Conservation (phyloP, 768 basidiomycete genomes). For the Lactarius indigo region DNA sequence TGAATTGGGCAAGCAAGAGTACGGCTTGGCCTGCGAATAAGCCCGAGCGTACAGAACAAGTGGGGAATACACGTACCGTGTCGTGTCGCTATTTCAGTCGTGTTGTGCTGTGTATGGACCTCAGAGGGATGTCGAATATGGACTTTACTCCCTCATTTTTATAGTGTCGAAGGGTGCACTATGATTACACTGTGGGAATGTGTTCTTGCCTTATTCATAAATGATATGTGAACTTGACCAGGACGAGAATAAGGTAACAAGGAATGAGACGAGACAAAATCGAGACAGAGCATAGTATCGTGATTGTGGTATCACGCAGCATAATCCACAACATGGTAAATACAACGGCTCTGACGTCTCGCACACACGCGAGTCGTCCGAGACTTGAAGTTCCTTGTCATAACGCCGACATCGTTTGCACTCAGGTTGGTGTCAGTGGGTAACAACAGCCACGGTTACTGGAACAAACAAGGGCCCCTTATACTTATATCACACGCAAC, state of each 20-base stretch:
- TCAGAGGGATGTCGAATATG: neutral
- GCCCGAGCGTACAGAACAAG: neutral
- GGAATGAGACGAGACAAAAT: neutral
- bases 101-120: neutral
- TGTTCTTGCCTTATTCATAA: neutral
- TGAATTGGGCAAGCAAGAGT: neutral
- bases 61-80: neutral
- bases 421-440: neutral
- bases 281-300: neutral
- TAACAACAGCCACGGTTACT: neutral
- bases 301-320: neutral
- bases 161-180: neutral
- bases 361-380: neutral
- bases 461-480: neutral
- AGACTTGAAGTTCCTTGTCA: neutral
- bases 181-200: neutral
- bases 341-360: neutral
- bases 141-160: neutral
- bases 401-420: neutral
- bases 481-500: neutral
- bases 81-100: neutral
- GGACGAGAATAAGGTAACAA: constrained; percentile 4
- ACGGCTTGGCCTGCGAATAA: neutral
- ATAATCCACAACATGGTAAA: neutral
- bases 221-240: neutral